Base-by-base conservation (phyloP, 1,284 basidiomycete genomes). In the Macrocystidia cucumis region DNA sequence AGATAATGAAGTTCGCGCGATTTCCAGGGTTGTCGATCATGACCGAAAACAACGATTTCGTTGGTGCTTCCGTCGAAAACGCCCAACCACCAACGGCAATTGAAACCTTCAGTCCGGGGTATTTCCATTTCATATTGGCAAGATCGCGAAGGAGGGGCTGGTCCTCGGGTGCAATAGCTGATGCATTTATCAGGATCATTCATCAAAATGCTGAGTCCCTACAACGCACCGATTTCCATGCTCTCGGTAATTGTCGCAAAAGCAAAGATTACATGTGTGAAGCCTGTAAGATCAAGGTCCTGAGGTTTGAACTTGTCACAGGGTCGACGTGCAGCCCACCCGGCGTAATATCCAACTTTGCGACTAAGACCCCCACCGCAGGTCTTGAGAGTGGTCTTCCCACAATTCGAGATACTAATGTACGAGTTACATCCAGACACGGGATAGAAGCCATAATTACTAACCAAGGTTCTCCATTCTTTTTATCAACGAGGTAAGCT, bases 381-480 rank as follows among this genome's bases (percentile, higher is more conserved):
- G 18, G 33, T 32, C n/a, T 27, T 25, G 7, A 44, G 34, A 9
- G 35, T 45, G 4, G 44, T 29, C 9, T 24, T 11, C 5, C 32
- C 32, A 28, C 45, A 47, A 35, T 47, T 43, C 1, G 37, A 43
- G 9, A 35, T 31, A 27, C 44, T 39, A 20, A 26, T 14, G 75
- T 48, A 23, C 5, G n/a, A n/a, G n/a, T 9, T 20, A 34, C 11
- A 24, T 34, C 9, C 11, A 23, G 20, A n/a, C n/a, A n/a, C n/a
- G n/a, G n/a, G n/a, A n/a, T n/a, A 34, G 16, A 24, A 7, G n/a
- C 25, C 25, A 21, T n/a, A 19, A 4, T 19, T 3, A 34, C 20
- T 18, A 12, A 34, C 32, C 32, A 34, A 16, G 32, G 32, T 3
- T 34, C 32, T 14, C 32, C 32, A 23, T 34, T 34, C n/a, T n/a